Conservation (phyloP, 208 protist genomes). For the Herpetomonas tarakana region DNA sequence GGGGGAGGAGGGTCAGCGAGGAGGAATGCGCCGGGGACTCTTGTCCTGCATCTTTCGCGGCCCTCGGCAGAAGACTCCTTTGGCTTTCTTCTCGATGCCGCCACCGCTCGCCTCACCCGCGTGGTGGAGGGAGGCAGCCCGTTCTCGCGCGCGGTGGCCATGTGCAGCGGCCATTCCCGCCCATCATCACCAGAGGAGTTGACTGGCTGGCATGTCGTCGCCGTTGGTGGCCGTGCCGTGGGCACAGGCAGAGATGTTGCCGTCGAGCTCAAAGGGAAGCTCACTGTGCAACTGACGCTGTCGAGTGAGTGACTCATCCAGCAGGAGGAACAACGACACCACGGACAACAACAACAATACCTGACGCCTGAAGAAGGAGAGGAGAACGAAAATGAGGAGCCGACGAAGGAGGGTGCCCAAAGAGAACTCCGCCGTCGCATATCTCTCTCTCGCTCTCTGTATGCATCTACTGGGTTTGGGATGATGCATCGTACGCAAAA, state of each 20-base stretch:
- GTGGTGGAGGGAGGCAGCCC: background rate
- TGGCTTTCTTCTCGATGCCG: background rate
- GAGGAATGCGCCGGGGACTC: too few species aligned
- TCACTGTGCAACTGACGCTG: background rate
- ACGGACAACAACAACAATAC: background rate
- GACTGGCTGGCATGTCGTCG: conserved; percentile 2
- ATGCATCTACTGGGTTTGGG: background rate
- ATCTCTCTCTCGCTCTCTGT: background rate
- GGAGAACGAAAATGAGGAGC: background rate
- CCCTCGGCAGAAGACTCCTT: too few species aligned
- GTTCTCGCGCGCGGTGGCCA: too few species aligned
- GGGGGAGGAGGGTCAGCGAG: too few species aligned
- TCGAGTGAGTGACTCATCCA: background rate
- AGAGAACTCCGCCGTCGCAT: background rate
- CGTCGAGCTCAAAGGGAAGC: background rate
- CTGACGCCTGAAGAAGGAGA: background rate
- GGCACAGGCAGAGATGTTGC: background rate
- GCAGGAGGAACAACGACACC: background rate
- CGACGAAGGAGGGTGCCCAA: background rate
- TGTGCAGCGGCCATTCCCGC: background rate
- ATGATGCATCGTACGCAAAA: background rate
- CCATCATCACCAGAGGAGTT: background rate
- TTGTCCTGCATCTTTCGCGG: too few species aligned
- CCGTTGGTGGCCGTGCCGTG: conserved; percentile 2
- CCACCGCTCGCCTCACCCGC: background rate